These are phyloP conservation scores for Sordariomycetes sp. DNA, from an alignment of 2,329 filamentous ascomycete genomes.

Conservation along the genomic window DNA sequence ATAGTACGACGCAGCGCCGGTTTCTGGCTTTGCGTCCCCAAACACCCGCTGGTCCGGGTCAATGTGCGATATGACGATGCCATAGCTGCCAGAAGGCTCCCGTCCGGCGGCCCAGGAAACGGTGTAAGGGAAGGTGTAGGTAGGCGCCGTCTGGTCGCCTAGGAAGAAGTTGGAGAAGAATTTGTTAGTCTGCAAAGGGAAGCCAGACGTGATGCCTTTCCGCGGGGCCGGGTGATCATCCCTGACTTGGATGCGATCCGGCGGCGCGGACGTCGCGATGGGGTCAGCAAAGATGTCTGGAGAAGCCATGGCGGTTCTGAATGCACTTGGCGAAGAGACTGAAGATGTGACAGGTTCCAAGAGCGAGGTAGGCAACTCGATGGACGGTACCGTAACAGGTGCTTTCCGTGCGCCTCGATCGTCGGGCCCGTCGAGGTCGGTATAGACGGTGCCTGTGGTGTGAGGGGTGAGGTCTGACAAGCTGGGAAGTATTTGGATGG, in stretches of 20 bases:
- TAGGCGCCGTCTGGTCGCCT: constrained; percentile 51
- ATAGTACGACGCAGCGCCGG: constrained; percentile 56
- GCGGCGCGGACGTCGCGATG: constrained; percentile 37
- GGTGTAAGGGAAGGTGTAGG: constrained; percentile 67
- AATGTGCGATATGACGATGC: constrained; percentile 63
- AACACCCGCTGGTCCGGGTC: constrained; percentile 55
- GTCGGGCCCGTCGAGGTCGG: constrained; percentile 7
- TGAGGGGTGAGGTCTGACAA: constrained; percentile 15
- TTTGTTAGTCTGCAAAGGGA: constrained; percentile 60
- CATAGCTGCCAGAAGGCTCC: constrained; percentile 55
- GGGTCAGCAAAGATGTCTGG: constrained; percentile 42
- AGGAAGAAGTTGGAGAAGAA: constrained; percentile 76
- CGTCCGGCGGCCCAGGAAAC: constrained; percentile 53
- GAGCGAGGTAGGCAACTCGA: background rate
- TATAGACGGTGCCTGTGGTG: constrained; percentile 16
- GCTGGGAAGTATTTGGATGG: constrained; percentile 13
- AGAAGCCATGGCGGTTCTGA: constrained; percentile 12
- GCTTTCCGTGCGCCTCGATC: background rate
- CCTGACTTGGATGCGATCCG: constrained; percentile 28
- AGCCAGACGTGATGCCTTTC: constrained; percentile 29
- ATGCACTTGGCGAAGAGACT: background rate
- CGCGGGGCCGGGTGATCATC: constrained; percentile 46
- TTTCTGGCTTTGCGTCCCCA: constrained; percentile 40
- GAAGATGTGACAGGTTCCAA: background rate
- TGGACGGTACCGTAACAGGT: background rate